Evolutionary conservation across 2,329 filamentous ascomycete species (phyloP), one percentile per base, ranked within the genome.

Genomic region (Salinomyces thailandicus): DNA sequence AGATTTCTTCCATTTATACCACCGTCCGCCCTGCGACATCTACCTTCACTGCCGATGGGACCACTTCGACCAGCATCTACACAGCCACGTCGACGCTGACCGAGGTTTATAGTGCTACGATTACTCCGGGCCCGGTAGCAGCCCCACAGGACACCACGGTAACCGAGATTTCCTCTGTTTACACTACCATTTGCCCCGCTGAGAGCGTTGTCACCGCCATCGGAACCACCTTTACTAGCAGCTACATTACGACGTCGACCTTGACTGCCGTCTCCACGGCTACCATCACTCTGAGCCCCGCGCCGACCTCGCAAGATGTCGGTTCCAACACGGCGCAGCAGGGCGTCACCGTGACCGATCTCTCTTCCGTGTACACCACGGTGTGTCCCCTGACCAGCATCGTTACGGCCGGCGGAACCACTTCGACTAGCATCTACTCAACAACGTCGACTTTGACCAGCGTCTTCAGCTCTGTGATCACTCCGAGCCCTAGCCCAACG

Each of bases 61-160:
- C 16, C 13, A 40, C 41, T 5, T 17, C 37, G 12, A 33, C 37
- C 5, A 43, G 37, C 24, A 43, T 37, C 7, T 39, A 42, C 27
- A 37, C 32, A 20, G 41, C 44, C n/a, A 24, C 38, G 20, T 44
- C 44, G 13, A 44, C 42, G 18, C 22, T 43, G 8, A 44, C 44
- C 2, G 36, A 36, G 8, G 37, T 18, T 12, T 34, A 9, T n/a
- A n/a, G n/a, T 8, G n/a, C 9, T 4, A 26, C 22, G 3, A 26
- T 26, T n/a, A 26, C 22, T n/a, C n/a, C n/a, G n/a, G n/a, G n/a
- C n/a, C n/a, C n/a, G n/a, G n/a, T n/a, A n/a, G n/a, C n/a, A n/a
- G n/a, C n/a, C 9, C 9, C n/a, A 15, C 18, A 15, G 14, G 35
- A 27, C 11, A 31, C 35, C 7, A 36, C 30, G 6, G 39, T 43